phyloP scores from a whole-genome alignment of 1,284 basidiomycete species.

The Leccinum colubrinum region DNA sequence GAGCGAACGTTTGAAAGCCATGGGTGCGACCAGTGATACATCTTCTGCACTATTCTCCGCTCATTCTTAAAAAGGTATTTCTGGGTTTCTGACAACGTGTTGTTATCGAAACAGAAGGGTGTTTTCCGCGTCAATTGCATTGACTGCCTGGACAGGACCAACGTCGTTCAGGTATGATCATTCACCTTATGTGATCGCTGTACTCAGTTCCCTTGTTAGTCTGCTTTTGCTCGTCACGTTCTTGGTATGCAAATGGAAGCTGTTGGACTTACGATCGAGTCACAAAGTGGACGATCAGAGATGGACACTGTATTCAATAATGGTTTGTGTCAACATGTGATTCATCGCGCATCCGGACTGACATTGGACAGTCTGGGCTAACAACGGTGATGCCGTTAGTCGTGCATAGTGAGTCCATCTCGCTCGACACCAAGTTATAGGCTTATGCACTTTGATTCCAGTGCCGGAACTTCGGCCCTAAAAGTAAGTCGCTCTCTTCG shows the following conservation, averaged over 20 bases:
- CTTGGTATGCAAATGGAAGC: conserved; percentile 81
- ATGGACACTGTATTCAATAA: conserved; percentile 87
- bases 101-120: conserved; percentile 81
- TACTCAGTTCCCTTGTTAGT: conserved; percentile 45
- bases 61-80: conserved; percentile 56
- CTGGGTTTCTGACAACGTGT: conserved; percentile 75
- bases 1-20: conserved; percentile 74
- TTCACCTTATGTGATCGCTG: not conserved
- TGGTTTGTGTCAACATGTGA: conserved; percentile 43
- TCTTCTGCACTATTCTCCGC: not conserved
- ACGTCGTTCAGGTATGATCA: conserved; percentile 73
- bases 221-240: conserved; percentile 85
- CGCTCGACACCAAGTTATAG: not conserved
- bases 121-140: conserved; percentile 91
- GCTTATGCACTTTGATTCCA: conserved; percentile 29
- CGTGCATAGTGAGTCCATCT: conserved; percentile 71
- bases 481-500: conserved; percentile 51
- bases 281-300: conserved; percentile 50
- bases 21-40: conserved; percentile 41
- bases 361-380: conserved; percentile 78
- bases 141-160: conserved; percentile 91
- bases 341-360: not conserved
- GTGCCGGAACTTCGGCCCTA: conserved; percentile 87
- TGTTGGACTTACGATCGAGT: conserved; percentile 63
- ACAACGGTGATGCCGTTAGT: conserved; percentile 90